Base-by-base conservation (phyloP, 345 rosid genomes). In the Carallia pectinifolia region DNA sequence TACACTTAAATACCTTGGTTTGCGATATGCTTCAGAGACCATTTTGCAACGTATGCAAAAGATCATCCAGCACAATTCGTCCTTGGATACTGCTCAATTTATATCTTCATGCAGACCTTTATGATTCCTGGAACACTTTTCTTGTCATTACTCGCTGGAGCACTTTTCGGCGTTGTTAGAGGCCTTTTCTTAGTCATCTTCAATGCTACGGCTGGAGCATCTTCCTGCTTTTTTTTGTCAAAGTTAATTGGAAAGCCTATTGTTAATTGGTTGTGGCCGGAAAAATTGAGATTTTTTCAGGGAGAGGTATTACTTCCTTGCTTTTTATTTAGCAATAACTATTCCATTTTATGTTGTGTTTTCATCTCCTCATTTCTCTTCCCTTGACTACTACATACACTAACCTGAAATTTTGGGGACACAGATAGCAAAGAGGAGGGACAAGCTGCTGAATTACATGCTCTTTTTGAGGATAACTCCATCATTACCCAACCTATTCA, bases 91-190 rank as follows among this genome's bases (percentile, higher is more conserved):
- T 92, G 97, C 81, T 85, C 99, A 4, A 95, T 93, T 1, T 95
- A 95, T 79, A 92, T 95, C 77, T 95, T 95, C 84, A 95, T 92
- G 99, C 99, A 95, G 84, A 95, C 99, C 23, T 95, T 95, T 69
- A 95, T 95, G 99, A 95, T 95, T 67, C 99, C 99, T 12, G 99
- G 99, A 78, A 95, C 99, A 23, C 90, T 95, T 85, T 95, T 95
- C 83, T 90, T 95, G 99, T 95, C 99, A 55, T 68, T 92, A 75
- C 92, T 95, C 15, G 99, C 99, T 37, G 99, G 99, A 71, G 99
- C 99, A 58, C 97, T 95, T 70, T 95, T 90, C 74, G 99, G 99
- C 0, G 93, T 90, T 54, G 62, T 90, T 44, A 86, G 90, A 84
- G 99, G 97, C 66, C 85, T 95, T 72, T 33, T 95, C 79, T 77